Base-by-base conservation (phyloP, 257 asterid species). In the Nicotiana noctiflora region DNA sequence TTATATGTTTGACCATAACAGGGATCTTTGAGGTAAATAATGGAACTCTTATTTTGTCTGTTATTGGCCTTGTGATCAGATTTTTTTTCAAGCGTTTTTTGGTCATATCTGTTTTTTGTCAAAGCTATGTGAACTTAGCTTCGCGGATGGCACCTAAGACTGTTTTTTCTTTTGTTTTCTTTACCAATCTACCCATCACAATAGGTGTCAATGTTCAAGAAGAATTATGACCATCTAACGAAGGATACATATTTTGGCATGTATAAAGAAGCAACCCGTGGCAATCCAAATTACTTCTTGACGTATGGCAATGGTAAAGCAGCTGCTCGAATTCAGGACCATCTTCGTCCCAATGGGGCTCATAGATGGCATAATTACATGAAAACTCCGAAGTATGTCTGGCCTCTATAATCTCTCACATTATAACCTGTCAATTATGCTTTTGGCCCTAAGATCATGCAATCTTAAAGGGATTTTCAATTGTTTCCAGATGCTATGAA, bases 271-370 rank as follows among this genome's bases (percentile, higher is more conserved):
- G 87, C 90, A 23, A 84, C 88, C 34, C 90, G 86, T 46, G 90
- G 89, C 31, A 90, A 90, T 83, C 94, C 94, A 60, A 89, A 87
- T 84, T 90, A 89, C 82, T 90, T 90, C 70, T 83, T 90, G 82
- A 90, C 94, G 9, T 90, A 90, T 59, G 91, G 91, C 25, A 90
- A 90, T 81, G 94, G 94, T 63, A 92, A 92, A 86, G 85, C 97
- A 14, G 94, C 94, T 89, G 97, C 97, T 81, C 91, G 97, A 13
- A 79, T 92, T 76, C 94, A 85, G 80, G 89, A 88, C 81, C 93
- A 89, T 87, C 90, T 92, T 55, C 93, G 97, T 55, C 94, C 97
- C 32, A 90, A 90, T 84, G 94, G 97, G 49, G 94, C 97, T 13
- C 94, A 90, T 81, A 84, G 94, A 86, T 92, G 97, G 97, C 92